Evolutionary conservation across 2,329 filamentous ascomycete species (phyloP).

Genomic region (Kalmusia sp.): DNA sequence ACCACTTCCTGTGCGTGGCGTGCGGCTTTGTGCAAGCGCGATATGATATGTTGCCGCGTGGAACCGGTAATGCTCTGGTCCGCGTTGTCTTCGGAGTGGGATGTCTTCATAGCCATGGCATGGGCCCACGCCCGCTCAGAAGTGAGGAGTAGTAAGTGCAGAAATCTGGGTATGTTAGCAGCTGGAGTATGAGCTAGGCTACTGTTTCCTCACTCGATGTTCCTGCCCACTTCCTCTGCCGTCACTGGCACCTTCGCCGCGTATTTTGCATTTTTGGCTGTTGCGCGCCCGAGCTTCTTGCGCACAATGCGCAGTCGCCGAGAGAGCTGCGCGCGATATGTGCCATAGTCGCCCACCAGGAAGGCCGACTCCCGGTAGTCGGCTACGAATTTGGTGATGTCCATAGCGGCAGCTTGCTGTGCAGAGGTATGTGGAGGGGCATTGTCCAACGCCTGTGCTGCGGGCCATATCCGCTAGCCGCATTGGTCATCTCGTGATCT

Average conservation of each 20-base stretch:
- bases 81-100: slow-evolving; percentile 76
- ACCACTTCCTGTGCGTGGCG: slow-evolving; percentile 73
- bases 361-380: slow-evolving; percentile 82
- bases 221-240: slow-evolving; percentile 74
- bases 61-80: slow-evolving; percentile 78
- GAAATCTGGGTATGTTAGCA: slow-evolving; percentile 24
- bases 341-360: slow-evolving; percentile 85
- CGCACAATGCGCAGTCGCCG: slow-evolving; percentile 83
- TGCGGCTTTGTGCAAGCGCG: slow-evolving; percentile 81
- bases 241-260: slow-evolving; percentile 73
- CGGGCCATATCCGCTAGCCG: slow-evolving; percentile 20
- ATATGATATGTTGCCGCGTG: slow-evolving; percentile 86
- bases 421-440: slow-evolving; percentile 29
- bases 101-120: slow-evolving; percentile 91
- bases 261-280: slow-evolving; percentile 87
- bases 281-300: slow-evolving; percentile 84
- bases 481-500: slow-evolving; percentile 25
- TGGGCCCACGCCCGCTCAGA: slow-evolving; percentile 94
- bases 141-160: slow-evolving; percentile 75
- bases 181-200: not conserved
- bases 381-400: slow-evolving; percentile 86
- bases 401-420: slow-evolving; percentile 64
- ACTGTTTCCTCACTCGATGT: slow-evolving; percentile 70
- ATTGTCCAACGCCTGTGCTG: slow-evolving; percentile 14
- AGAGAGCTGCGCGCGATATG: slow-evolving; percentile 80